phyloP scores from a whole-genome alignment of 805 yeast genomes.

The Yarrowia sp. region DNA sequence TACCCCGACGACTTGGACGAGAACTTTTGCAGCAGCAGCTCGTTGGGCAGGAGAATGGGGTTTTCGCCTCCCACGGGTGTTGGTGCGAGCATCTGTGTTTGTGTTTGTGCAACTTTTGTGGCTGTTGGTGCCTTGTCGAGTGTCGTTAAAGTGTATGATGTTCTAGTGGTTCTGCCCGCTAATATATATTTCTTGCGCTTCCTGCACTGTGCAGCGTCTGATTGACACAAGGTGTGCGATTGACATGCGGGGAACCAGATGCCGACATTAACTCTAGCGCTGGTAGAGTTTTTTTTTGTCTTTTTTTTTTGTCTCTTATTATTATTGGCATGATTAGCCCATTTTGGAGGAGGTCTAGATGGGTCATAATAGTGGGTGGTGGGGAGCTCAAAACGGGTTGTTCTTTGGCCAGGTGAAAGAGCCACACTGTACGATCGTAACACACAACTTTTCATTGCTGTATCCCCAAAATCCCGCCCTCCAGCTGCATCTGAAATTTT shows the following conservation, averaged over 20 bases:
- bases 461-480: no score
- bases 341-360: neutral
- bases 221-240: slow-evolving; percentile 11
- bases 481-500: neutral
- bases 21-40: slow-evolving; percentile 35
- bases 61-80: slow-evolving; percentile 28
- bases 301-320: neutral
- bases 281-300: neutral
- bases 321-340: slow-evolving; percentile 20
- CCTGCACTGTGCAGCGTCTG: neutral
- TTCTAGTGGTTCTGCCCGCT: no score
- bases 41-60: slow-evolving; percentile 38
- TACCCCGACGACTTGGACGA: slow-evolving; percentile 32
- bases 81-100: slow-evolving; percentile 4
- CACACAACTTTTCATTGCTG: no score
- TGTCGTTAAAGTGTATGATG: neutral
- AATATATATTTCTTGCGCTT: slow-evolving; percentile 11
- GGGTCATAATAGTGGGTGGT: no score
- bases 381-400: no score
- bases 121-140: neutral
- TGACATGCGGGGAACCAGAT: slow-evolving; percentile 23
- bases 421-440: no score
- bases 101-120: neutral
- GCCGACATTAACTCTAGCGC: neutral
- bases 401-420: no score